phyloP scores from a whole-genome alignment of 1,284 basidiomycete genomes.

The Papiliotrema laurentii region DNA sequence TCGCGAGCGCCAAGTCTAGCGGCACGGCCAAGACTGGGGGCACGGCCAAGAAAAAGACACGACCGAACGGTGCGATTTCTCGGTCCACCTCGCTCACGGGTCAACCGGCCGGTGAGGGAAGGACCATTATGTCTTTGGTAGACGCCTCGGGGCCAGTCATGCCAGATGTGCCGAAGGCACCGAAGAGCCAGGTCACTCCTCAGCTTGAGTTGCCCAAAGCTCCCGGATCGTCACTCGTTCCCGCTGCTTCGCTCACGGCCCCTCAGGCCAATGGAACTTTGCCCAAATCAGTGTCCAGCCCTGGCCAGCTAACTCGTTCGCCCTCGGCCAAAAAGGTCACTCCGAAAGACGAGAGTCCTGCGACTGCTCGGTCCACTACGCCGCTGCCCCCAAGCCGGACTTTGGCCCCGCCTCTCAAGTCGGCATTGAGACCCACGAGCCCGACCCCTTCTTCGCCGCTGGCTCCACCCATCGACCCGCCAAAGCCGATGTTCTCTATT shows the following conservation, averaged over 20 bases:
- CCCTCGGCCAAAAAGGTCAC: conserved; percentile 20
- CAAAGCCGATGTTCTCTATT: conserved; percentile 32
- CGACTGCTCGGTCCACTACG: conserved; percentile 14
- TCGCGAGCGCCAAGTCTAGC: conserved; percentile 20
- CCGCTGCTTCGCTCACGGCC: conserved; percentile 3
- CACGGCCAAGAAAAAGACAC: conserved; percentile 23
- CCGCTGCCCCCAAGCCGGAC: conserved; percentile 39
- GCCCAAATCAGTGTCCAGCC: neutral
- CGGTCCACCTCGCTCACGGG: conserved; percentile 17
- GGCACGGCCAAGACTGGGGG: conserved; percentile 17
- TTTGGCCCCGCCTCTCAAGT: conserved; percentile 44
- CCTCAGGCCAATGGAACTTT: neutral
- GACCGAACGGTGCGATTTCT: conserved; percentile 31
- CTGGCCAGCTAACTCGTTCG: neutral
- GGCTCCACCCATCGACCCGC: conserved; percentile 11
- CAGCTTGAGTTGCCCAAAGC: conserved; percentile 39
- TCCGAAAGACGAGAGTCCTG: neutral
- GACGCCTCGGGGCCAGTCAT: conserved; percentile 33
- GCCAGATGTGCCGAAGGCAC: conserved; percentile 47
- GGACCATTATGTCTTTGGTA: conserved; percentile 39
- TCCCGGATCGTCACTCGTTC: conserved; percentile 37
- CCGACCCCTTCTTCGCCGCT: conserved; percentile 16
- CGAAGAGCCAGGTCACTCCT: conserved; percentile 38
- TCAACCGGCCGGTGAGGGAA: conserved; percentile 19
- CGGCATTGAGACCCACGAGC: conserved; percentile 40